A percentile compares a stretch with the other conserved stretches of the same genome.
phyloP scores from a whole-genome alignment of 2,329 filamentous ascomycete genomes.

The Alternaria dauci region DNA sequence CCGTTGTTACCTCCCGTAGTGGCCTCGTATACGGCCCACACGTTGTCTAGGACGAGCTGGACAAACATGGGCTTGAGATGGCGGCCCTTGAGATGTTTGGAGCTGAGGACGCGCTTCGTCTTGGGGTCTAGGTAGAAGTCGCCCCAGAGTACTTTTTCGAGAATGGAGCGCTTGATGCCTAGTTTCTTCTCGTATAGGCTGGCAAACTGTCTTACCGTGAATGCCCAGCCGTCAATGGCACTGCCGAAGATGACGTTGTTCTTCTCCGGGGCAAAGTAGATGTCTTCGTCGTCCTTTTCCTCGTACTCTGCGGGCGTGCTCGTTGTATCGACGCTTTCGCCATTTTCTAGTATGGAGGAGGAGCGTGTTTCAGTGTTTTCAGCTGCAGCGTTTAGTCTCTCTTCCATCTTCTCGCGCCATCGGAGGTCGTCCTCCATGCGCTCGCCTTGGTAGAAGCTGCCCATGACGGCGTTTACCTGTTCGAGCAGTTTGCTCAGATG shows the following conservation, averaged over 20 bases:
- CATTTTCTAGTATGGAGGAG: conserved; percentile 59
- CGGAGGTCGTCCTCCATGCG: conserved; percentile 98
- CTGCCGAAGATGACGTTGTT: conserved; percentile 99
- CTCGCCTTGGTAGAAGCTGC: conserved; percentile 97
- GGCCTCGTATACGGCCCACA: conserved; percentile 95
- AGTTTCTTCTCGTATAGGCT: conserved; percentile 95
- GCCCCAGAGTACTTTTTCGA: conserved; percentile 97
- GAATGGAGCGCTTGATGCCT: conserved; percentile 84
- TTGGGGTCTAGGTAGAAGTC: conserved; percentile 97
- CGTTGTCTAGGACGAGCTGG: conserved; percentile 90
- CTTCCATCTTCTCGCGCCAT: conserved; percentile 93
- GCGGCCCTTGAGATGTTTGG: conserved; percentile 92
- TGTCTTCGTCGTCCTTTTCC: conserved; percentile 92
- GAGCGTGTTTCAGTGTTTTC: conserved; percentile 66
- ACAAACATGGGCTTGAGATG: conserved; percentile 97
- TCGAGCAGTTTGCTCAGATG: conserved; percentile 90
- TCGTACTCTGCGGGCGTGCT: conserved; percentile 71
- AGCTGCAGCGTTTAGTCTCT: conserved; percentile 76
- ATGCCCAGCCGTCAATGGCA: conserved; percentile 98
- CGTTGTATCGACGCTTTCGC: conserved; percentile 61
- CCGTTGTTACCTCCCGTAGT: conserved; percentile 83
- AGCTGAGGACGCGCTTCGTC: conserved; percentile 88
- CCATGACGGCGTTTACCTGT: conserved; percentile 96
- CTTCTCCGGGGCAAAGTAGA: conserved; percentile 97
- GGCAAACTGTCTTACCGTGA: conserved; percentile 94